Evolutionary conservation across 495 filamentous ascomycete genomes (phyloP), one percentile per base, ranked within the genome.

Genomic region (Alectoria sarmentosa): DNA sequence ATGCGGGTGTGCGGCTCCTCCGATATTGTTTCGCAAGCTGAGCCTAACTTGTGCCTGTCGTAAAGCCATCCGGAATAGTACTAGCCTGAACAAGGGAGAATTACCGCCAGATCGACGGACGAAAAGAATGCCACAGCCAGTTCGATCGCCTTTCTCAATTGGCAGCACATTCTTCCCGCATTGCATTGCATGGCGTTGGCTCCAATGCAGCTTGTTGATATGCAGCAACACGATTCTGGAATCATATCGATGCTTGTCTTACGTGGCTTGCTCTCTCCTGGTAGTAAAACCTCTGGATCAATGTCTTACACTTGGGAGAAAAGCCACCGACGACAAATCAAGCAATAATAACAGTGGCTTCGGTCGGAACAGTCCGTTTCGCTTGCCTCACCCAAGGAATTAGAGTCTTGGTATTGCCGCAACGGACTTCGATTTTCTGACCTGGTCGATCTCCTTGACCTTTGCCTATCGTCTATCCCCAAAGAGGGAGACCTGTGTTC

Each of bases 81-180:
- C 56, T 64, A 64, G 54, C n/a, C 19, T 37, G 17, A 10, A n/a
- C 30, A n/a, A 49, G 38, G 58, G 55, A 34, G 42, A 21, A 21
- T 42, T 63, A 39, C 44, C 44, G 44, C 26, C 32, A 55, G 61
- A 44, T 63, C 61, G 37, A 46, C 57, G 19, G 28, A 39, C 41
- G 63, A 65, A 52, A 57, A 65, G 10, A 59, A 65, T 65, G 63
- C 63, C 63, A 65, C 63, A 23, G 42, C 30, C 36, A 21, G 21
- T 15, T 21, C 39, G 17, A 30, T 28, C 52, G 52, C 52, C 30
- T 55, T 55, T 55, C n/a, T 30, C 42, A 19, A 49, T 65, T 60
- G 36, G 63, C 34, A 60, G 34, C 56, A 54, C 34, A 49, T 52
- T 52, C 15, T 42, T 60, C 14, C 39, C 34, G 38, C 63, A 60